Base-by-base conservation (phyloP, 345 rosid genomes). In the Lepidium aucheri region DNA sequence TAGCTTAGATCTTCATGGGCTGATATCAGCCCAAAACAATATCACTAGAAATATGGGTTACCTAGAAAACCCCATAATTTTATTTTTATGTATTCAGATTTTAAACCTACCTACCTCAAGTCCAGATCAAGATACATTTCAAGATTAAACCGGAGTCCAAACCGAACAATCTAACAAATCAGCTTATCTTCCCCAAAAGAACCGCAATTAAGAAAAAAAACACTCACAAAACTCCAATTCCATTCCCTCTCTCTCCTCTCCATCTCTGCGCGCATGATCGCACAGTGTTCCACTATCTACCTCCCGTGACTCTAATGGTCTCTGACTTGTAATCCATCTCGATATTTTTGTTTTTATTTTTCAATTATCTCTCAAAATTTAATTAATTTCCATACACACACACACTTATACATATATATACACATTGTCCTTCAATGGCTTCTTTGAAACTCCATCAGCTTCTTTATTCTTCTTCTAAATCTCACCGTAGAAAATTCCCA, bases 281-380 rank as follows among this genome's bases (percentile, higher is more conserved):
- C 40, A 54, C 40, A 74, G 74, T 68, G 68, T 56, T 63, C 72
- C 60, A 63, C 72, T 69, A 69, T 8, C 51, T 22, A 9, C 65
- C 62, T 9, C 72, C 74, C 78, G 78, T 74, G 78, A 74, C 65
- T 57, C 60, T 63, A 57, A 69, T 74, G 78, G 65, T 62, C 65
- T 55, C 47, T 63, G 74, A 54, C 74, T 65, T 68, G 70, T 59
- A 69, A 57, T 69, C 60, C 69, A 62, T 53, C 7, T 43, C 22
- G 39, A 13, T 8, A 11, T 65, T 44, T 40, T 50, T 0, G 24
- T 20, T 66, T 66, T 7, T 6, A 30, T 43, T 57, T 65, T 9
- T 7, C 12, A 34, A 34, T 16, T 22, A 17, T 46, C 43, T 26
- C 6, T 15, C 11, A 9, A 57, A 7, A 0, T 10, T 41, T 39